Evolutionary conservation across 2,329 filamentous ascomycete species (phyloP).

Genomic region (Penicillium sp.): DNA sequence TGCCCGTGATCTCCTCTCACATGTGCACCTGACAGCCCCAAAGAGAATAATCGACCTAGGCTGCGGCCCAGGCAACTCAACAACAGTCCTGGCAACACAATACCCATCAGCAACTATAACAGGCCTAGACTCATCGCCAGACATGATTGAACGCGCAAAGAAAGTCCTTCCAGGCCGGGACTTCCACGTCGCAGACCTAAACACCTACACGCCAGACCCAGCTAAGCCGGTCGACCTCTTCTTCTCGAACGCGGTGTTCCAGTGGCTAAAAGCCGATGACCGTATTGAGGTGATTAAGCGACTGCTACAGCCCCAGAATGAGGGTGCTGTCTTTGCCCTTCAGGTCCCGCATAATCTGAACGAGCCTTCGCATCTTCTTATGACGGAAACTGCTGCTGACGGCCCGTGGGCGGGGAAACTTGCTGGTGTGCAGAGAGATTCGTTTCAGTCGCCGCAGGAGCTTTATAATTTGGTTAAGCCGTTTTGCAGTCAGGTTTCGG

Average conservation of each 20-base stretch:
- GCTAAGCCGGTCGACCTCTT: slow-evolving; percentile 43
- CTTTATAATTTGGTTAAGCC: slow-evolving; percentile 53
- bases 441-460: slow-evolving; percentile 48
- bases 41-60: slow-evolving; percentile 56
- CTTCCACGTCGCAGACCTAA: slow-evolving; percentile 50
- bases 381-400: slow-evolving; percentile 46
- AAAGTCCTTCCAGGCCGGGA: slow-evolving; percentile 40
- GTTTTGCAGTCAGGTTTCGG: slow-evolving; percentile 44
- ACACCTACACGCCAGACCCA: slow-evolving; percentile 35
- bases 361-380: slow-evolving; percentile 51
- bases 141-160: slow-evolving; percentile 56
- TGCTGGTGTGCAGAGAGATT: slow-evolving; percentile 42
- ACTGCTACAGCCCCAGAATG: slow-evolving; percentile 41
- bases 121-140: slow-evolving; percentile 55
- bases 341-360: slow-evolving; percentile 55
- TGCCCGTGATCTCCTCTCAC: slow-evolving; percentile 53
- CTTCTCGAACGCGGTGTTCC: slow-evolving; percentile 59
- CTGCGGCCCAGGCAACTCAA: slow-evolving; percentile 61
- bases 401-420: slow-evolving; percentile 42
- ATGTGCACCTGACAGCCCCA: slow-evolving; percentile 44
- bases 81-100: slow-evolving; percentile 46
- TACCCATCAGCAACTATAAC: slow-evolving; percentile 50
- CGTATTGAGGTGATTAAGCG: slow-evolving; percentile 49
- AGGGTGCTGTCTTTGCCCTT: slow-evolving; percentile 54
- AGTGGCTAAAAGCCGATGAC: slow-evolving; percentile 51